Conservation (phyloP, 202 grass and related monocot genomes). For the Zoysia matrella region DNA sequence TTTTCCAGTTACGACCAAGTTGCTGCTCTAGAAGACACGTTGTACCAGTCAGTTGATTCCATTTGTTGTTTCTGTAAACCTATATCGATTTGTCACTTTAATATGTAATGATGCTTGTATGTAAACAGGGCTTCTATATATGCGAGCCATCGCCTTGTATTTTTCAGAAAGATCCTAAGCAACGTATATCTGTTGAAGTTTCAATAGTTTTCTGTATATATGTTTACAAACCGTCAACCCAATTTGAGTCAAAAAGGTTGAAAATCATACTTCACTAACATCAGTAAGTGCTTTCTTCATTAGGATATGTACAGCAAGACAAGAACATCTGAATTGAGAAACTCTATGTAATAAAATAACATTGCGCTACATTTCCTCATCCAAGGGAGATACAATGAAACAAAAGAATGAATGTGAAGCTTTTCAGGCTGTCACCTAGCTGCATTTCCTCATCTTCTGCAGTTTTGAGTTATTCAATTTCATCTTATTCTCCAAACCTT, state of each 20-base stretch:
- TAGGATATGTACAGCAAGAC: constrained; percentile 20
- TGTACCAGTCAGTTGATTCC: no score
- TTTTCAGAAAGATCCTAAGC: background rate
- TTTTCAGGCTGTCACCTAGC: background rate
- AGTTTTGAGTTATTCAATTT: background rate
- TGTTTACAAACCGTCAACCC: background rate
- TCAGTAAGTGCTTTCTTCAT: constrained; percentile 11
- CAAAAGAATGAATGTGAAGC: background rate
- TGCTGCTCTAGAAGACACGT: no score
- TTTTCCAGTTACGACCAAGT: no score
- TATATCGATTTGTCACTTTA: constrained; percentile 37
- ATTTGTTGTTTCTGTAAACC: background rate
- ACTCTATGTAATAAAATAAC: background rate
- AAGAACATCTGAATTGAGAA: constrained; percentile 5
- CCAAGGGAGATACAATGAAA: background rate
- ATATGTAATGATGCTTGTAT: constrained; percentile 41
- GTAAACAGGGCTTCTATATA: constrained; percentile 59
- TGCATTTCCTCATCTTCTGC: background rate
- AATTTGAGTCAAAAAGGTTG: background rate
- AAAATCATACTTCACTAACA: background rate
- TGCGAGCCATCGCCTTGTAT: constrained; percentile 45
- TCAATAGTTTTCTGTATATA: background rate
- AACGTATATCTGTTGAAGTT: background rate
- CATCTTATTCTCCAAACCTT: constrained; percentile 26
- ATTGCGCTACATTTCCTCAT: background rate